Evolutionary conservation across 129 eudicot genomes (phyloP), one percentile per base, ranked within the genome.

Genomic region (Pittosporum tobira): DNA sequence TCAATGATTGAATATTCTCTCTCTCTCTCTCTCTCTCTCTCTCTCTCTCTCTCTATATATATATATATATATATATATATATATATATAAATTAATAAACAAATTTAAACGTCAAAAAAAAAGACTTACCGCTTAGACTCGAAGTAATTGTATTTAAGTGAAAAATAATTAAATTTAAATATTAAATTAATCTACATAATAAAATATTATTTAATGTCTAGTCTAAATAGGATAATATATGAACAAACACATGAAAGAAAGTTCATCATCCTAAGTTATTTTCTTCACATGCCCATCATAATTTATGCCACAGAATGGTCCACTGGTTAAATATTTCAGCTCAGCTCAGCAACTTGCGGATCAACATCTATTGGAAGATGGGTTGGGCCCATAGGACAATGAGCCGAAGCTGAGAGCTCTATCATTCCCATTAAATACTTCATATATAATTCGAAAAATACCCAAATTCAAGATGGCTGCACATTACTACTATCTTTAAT

Each of bases 261-360:
- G n/a, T n/a, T n/a, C n/a, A n/a, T n/a, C n/a, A n/a, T n/a, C n/a
- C n/a, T n/a, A n/a, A n/a, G n/a, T 64, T 64, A 51, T 64, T 51
- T 51, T 38, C 60, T 49, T 50, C 48, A 30, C 58, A 34, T 50
- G 57, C 24, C 34, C 40, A 36, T 51, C 69, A 36, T 64, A 14
- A 25, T 37, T 36, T 28, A 22, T 51, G 53, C 42, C 5, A 51
- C 22, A 12, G 2, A 54, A 61, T 62, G 73, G 50, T 46, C 79
- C 79, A 67, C 62, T 66, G 47, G 3, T 62, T 28, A 57, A 62
- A 28, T 47, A 48, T 48, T 59, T 61, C 60, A 21, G 59, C 28
- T 61, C 67, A 27, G 66, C 51, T 65, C 66, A 66, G 51, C 69
- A 65, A 58, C 71, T 63, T 45, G 71, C 30, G 21, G 44, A 63